Percentiles rank a stretch among this genome's conserved stretches.
phyloP scores from a whole-genome alignment of 2,329 filamentous ascomycete species.

The Erysiphe neolycopersici region DNA sequence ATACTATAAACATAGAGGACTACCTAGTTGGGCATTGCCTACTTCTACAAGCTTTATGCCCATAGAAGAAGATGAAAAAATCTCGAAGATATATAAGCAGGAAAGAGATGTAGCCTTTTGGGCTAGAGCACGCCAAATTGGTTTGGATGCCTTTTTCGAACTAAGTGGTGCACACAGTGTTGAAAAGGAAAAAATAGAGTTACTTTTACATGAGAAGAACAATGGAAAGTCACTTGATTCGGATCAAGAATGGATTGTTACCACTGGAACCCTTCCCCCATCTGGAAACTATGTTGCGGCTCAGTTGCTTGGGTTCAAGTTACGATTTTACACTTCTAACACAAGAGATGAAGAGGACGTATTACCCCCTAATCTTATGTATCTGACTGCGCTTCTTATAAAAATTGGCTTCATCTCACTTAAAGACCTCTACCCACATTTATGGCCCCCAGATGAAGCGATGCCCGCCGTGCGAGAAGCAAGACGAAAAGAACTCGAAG shows the following conservation, averaged over 20 bases:
- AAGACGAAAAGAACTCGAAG: constrained; percentile 48
- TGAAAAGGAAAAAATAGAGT: constrained; percentile 24
- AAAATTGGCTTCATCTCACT: constrained; percentile 95
- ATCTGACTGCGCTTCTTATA: constrained; percentile 71
- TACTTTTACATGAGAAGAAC: constrained; percentile 17
- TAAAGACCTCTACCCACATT: constrained; percentile 68
- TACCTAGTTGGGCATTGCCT: constrained; percentile 72
- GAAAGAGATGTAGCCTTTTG: constrained; percentile 55
- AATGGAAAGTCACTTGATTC: constrained; percentile 21
- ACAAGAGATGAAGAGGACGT: constrained; percentile 49
- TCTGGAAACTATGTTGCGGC: constrained; percentile 75
- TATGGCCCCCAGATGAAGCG: constrained; percentile 59
- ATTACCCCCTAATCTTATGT: constrained; percentile 77
- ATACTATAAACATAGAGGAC: constrained; percentile 22
- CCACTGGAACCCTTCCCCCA: constrained; percentile 59
- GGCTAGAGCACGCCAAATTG: constrained; percentile 46
- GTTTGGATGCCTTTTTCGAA: constrained; percentile 71
- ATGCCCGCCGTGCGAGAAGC: constrained; percentile 52
- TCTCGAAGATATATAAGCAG: constrained; percentile 27
- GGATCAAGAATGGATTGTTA: constrained; percentile 47
- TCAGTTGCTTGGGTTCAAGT: constrained; percentile 86
- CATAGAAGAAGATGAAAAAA: constrained; percentile 40
- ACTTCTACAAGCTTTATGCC: constrained; percentile 34
- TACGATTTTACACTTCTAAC: constrained; percentile 74
- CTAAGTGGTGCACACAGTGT: constrained; percentile 47